A percentile compares a stretch with the other conserved stretches of the same genome.
phyloP scores from a whole-genome alignment of 345 rosid species.

The Eucalyptus brandiana region DNA sequence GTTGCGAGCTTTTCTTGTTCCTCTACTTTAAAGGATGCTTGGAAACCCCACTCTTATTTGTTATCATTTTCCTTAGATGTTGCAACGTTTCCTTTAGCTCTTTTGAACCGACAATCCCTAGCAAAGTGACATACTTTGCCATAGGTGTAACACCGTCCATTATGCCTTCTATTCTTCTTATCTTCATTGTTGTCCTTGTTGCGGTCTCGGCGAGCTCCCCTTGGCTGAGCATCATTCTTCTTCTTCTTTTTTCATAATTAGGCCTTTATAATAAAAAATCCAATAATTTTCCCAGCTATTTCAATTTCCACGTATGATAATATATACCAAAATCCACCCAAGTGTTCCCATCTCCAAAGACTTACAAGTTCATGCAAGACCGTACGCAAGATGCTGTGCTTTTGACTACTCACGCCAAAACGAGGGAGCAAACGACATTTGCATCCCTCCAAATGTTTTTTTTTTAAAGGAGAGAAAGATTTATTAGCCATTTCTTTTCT shows the following conservation, averaged over 20 bases:
- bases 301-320: neutral
- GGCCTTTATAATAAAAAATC: neutral
- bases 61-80: no score
- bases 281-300: neutral
- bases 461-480: neutral
- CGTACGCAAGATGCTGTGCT: neutral
- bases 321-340: neutral
- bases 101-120: no score
- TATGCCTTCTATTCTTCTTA: no score
- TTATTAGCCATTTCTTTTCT: neutral
- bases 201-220: no score
- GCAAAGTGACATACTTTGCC: no score
- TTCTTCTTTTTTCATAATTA: neutral
- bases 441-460: neutral
- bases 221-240: no score
- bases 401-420: neutral
- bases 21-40: no score
- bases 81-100: no score
- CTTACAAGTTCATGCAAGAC: neutral
- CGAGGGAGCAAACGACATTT: neutral
- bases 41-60: no score
- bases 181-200: no score
- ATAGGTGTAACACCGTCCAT: no score
- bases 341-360: neutral
- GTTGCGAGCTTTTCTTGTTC: no score